Evolutionary conservation across 495 filamentous ascomycete species (phyloP).

Genomic region (Apiosordaria backusii): DNA sequence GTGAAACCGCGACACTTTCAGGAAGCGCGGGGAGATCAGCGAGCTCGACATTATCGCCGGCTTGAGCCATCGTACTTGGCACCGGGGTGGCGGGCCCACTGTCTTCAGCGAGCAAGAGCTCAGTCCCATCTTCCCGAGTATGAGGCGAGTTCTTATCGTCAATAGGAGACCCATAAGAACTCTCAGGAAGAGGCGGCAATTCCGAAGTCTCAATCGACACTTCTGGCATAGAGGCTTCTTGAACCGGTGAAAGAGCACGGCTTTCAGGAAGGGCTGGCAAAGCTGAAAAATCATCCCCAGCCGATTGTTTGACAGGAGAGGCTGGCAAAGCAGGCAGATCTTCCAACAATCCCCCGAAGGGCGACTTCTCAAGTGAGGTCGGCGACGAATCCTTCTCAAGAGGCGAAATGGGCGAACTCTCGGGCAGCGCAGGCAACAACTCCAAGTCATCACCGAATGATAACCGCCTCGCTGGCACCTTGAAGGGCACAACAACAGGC

Average conservation of each 20-base stretch:
- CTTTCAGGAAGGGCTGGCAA: not conserved
- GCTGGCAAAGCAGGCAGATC: not conserved
- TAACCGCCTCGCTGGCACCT: not conserved
- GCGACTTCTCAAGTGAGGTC: not conserved
- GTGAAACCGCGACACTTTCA: not conserved
- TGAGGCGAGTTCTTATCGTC: not conserved
- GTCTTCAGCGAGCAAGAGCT: not conserved
- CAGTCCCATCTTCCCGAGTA: not conserved
- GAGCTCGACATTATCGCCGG: not conserved
- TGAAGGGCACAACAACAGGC: not conserved
- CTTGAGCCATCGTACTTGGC: not conserved
- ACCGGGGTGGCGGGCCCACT: not conserved
- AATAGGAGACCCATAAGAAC: not conserved
- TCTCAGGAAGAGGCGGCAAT: not conserved
- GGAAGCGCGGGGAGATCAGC: not conserved
- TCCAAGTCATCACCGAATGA: not conserved
- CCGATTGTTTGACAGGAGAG: not conserved
- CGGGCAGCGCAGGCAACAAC: slow-evolving; percentile 6
- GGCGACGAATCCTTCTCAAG: not conserved
- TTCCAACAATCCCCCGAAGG: not conserved
- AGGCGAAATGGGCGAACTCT: not conserved
- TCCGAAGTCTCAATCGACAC: not conserved
- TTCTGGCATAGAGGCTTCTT: not conserved
- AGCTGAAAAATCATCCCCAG: not conserved
- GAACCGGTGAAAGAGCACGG: not conserved